Evolutionary conservation across 345 rosid genomes (phyloP).

Genomic region (Nephelium lappaceum): DNA sequence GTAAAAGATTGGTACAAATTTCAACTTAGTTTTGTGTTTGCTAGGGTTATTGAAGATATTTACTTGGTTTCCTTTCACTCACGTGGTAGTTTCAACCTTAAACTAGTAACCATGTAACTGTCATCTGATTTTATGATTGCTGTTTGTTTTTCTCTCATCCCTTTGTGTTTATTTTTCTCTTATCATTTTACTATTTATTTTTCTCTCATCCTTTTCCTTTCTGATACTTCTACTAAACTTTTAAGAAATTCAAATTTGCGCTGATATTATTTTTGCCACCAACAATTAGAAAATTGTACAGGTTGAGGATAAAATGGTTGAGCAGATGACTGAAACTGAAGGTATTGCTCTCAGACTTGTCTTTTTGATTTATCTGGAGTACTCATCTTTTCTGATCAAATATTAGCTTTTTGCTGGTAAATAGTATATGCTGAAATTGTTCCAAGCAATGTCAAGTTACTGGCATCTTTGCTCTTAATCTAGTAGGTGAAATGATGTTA

Average conservation of each 20-base stretch:
- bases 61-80: not conserved
- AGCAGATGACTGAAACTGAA: conserved; percentile 30
- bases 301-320: conserved; percentile 31
- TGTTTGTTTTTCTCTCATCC: not conserved
- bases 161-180: not conserved
- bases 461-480: not conserved
- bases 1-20: not conserved
- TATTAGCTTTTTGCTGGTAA: not conserved
- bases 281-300: conserved; percentile 17
- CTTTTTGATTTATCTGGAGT: not conserved
- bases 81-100: too few species aligned
- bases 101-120: not conserved
- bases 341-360: conserved; percentile 27
- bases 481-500: not conserved
- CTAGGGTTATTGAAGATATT: not conserved
- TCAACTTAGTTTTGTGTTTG: not conserved
- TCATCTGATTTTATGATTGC: not conserved
- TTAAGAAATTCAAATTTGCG: not conserved
- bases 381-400: not conserved
- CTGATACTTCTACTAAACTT: not conserved
- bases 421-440: not conserved
- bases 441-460: not conserved
- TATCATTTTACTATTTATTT: not conserved
- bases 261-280: not conserved
- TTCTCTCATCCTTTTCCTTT: not conserved